Evolutionary conservation across 306 rosid genomes (phyloP).

Genomic region (Canavalia gladiata): DNA sequence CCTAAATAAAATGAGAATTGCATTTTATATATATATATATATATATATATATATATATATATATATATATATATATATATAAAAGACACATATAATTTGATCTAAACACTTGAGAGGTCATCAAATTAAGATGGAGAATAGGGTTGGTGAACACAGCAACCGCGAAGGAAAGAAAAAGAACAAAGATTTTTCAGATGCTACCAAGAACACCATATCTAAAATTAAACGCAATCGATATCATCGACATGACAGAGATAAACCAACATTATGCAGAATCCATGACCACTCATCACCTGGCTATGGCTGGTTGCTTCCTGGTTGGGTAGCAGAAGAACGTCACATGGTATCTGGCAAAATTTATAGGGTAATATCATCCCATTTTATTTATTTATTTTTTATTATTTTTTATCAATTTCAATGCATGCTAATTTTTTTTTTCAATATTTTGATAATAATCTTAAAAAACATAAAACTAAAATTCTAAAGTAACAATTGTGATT

Average conservation of each 20-base stretch:
- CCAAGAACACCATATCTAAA: not conserved
- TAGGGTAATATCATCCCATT: slow-evolving; percentile 22
- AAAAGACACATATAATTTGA: too few relatives aligned
- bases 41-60: too few relatives aligned
- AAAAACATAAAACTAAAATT: too few relatives aligned
- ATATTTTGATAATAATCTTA: too few relatives aligned
- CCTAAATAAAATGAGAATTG: too few relatives aligned
- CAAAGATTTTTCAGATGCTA: not conserved
- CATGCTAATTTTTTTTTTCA: too few relatives aligned
- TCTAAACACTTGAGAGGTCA: too few relatives aligned
- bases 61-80: too few relatives aligned
- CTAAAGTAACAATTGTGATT: too few relatives aligned
- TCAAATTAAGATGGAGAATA: not conserved
- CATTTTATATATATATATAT: too few relatives aligned
- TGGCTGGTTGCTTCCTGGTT: slow-evolving; percentile 36
- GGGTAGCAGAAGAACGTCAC: slow-evolving; percentile 35
- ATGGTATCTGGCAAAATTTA: slow-evolving; percentile 38
- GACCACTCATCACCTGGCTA: not conserved
- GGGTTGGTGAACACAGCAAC: not conserved
- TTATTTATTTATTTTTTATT: too few relatives aligned
- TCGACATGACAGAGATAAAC: not conserved
- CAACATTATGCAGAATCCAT: not conserved
- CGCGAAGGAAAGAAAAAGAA: not conserved
- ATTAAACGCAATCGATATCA: not conserved
- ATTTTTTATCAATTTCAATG: too few relatives aligned